Evolutionary conservation across 345 rosid genomes (phyloP), one percentile per base, ranked within the genome.

Genomic region (Nasturtium officinale): DNA sequence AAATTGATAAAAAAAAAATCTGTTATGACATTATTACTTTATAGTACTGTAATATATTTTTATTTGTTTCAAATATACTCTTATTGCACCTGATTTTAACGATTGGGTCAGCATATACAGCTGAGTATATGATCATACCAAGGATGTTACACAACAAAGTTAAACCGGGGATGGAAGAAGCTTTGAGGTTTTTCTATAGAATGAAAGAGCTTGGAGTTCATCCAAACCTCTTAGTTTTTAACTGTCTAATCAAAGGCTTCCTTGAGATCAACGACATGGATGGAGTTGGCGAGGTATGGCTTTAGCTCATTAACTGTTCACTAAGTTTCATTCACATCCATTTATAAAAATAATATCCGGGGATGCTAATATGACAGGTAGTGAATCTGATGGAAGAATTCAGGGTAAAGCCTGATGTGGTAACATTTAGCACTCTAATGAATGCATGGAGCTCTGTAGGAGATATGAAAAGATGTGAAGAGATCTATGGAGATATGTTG

Each of bases 341-440:
- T 11, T 2, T 30, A n/a, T 15, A 5, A 7, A 1, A 23, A 7
- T 55, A 6, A 15, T 9, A 3, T 11, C 30, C 5, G 15, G 21
- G 7, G 16, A 7, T 33, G 57, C 28, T 62, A 45, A 28, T 28
- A 23, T 38, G 30, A 15, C 82, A 88, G 96, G 87, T 85, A 50
- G 80, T 90, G 57, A 76, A 87, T 38, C 42, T 87, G 75, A 88
- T 89, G 97, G 91, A 85, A 81, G 87, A 87, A 43, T 82, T 74
- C 3, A 90, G 86, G 12, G 83, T 89, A 52, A 86, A 85, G 74
- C 91, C 95, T 16, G 97, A 89, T 58, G 95, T 91, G 30, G 70
- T 91, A 46, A 94, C 96, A 53, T 94, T 87, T 73, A 94, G 98
- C 85, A 91, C 92, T 3, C 81, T 94, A 81, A 91, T 94, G 96